These are phyloP conservation scores for Margaritispora aquatica DNA, from an alignment of 495 filamentous ascomycete species.

Conservation along the genomic window DNA sequence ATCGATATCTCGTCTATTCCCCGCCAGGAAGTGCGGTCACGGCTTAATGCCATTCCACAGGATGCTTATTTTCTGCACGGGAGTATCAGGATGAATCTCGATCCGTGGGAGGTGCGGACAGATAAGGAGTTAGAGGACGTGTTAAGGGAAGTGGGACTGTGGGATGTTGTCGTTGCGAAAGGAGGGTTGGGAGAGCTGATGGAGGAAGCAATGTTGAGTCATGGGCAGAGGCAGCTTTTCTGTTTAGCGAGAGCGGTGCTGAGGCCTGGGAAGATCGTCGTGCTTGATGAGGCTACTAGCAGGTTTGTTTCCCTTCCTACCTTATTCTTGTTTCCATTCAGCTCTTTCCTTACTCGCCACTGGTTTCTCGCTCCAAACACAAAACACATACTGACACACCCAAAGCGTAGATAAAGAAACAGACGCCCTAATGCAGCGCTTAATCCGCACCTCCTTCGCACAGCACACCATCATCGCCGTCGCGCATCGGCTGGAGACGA, in stretches of 20 bases:
- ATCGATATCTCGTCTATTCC: conserved; percentile 25
- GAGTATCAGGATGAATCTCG: conserved; percentile 19
- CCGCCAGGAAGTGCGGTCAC: conserved; percentile 20
- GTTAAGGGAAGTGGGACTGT: conserved; percentile 5
- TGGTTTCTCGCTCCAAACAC: too few relatives aligned
- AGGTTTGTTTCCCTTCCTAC: too few relatives aligned
- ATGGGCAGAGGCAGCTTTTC: conserved; percentile 60
- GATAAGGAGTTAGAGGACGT: conserved; percentile 6
- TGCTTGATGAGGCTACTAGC: conserved; percentile 30
- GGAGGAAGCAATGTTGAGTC: conserved; percentile 43
- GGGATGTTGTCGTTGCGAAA: background rate
- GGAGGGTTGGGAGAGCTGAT: conserved; percentile 43
- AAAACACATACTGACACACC: background rate
- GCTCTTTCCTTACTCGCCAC: too few relatives aligned
- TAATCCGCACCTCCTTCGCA: background rate
- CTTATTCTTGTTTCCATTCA: too few relatives aligned
- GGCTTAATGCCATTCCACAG: conserved; percentile 33
- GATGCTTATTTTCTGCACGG: conserved; percentile 30
- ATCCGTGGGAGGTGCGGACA: conserved; percentile 16
- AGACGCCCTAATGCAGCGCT: background rate
- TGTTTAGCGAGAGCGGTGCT: conserved; percentile 55
- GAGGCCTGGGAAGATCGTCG: conserved; percentile 22
- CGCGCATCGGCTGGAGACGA: background rate
- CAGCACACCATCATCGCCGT: background rate
- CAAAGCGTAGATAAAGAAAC: conserved; percentile 1